These are phyloP conservation scores for Chlamydomonas urium DNA, from an alignment of 139 green algal genomes.

Conservation along the genomic window DNA sequence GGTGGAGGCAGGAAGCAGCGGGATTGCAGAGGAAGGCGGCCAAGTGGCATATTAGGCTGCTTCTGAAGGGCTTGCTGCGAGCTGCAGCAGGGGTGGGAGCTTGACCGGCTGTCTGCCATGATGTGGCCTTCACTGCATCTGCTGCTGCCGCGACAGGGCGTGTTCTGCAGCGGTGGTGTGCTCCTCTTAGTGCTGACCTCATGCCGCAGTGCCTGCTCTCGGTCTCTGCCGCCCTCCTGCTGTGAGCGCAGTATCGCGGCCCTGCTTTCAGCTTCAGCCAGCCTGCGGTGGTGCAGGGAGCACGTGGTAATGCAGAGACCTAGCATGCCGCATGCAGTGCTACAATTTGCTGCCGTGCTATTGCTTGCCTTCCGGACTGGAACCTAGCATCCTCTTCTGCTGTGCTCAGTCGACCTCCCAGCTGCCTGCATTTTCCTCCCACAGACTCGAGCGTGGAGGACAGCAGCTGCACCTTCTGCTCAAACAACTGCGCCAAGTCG, in stretches of 20 bases:
- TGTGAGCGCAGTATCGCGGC: not conserved
- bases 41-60: not conserved
- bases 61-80: not conserved
- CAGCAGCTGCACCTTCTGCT: conserved; percentile 2
- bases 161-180: not conserved
- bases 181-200: not conserved
- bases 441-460: conserved; percentile 3
- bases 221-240: not conserved
- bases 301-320: not conserved
- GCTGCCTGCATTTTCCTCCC: not conserved
- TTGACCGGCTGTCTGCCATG: not conserved
- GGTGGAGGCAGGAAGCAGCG: not conserved
- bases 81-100: not conserved
- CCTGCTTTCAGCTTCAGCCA: not conserved
- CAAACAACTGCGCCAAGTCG: not conserved
- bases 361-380: not conserved
- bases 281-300: not conserved
- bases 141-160: not conserved
- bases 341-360: too few species aligned
- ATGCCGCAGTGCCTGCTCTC: conserved; percentile 4
- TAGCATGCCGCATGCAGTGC: not conserved
- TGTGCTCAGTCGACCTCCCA: not conserved
- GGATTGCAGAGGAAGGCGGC: not conserved
- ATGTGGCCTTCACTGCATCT: not conserved
- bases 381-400: not conserved